Evolutionary conservation across 2,329 filamentous ascomycete genomes (phyloP).

Genomic region (Beauveria pseudobassiana): DNA sequence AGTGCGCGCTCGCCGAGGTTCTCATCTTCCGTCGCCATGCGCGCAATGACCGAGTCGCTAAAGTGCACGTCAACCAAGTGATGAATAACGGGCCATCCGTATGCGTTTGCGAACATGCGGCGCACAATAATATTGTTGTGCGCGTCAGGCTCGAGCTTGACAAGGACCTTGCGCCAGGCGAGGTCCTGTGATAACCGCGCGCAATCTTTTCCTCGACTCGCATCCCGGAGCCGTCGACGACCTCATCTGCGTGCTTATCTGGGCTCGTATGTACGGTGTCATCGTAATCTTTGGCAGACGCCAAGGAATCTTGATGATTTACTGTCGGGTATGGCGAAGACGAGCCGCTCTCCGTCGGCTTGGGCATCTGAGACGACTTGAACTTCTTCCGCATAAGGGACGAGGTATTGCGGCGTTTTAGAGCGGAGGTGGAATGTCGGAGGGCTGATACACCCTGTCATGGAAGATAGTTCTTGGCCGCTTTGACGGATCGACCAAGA

Average conservation of each 20-base stretch:
- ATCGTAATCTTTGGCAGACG: slow-evolving; percentile 44
- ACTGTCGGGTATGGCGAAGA: slow-evolving; percentile 29
- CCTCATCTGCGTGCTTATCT: slow-evolving; percentile 29
- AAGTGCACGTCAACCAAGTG: slow-evolving; percentile 95
- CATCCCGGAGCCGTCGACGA: slow-evolving; percentile 59
- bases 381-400: slow-evolving; percentile 26
- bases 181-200: slow-evolving; percentile 87
- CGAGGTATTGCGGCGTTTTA: slow-evolving; percentile 44
- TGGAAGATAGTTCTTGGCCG: slow-evolving; percentile 91
- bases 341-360: slow-evolving; percentile 20
- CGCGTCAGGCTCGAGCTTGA: slow-evolving; percentile 90
- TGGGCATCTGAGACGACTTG: slow-evolving; percentile 17
- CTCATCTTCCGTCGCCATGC: slow-evolving; percentile 61
- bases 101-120: slow-evolving; percentile 93
- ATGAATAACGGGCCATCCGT: slow-evolving; percentile 94
- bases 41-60: slow-evolving; percentile 57
- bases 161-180: slow-evolving; percentile 93
- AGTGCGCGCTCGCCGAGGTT: slow-evolving; percentile 62
- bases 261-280: slow-evolving; percentile 41
- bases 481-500: slow-evolving; percentile 73
- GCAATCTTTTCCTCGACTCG: slow-evolving; percentile 98
- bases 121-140: slow-evolving; percentile 98
- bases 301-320: slow-evolving; percentile 34
- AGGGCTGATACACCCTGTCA: slow-evolving; percentile 88
- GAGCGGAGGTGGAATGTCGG: slow-evolving; percentile 78